Evolutionary conservation across 2,329 filamentous ascomycete genomes (phyloP).

Genomic region (Cytospora piceae): DNA sequence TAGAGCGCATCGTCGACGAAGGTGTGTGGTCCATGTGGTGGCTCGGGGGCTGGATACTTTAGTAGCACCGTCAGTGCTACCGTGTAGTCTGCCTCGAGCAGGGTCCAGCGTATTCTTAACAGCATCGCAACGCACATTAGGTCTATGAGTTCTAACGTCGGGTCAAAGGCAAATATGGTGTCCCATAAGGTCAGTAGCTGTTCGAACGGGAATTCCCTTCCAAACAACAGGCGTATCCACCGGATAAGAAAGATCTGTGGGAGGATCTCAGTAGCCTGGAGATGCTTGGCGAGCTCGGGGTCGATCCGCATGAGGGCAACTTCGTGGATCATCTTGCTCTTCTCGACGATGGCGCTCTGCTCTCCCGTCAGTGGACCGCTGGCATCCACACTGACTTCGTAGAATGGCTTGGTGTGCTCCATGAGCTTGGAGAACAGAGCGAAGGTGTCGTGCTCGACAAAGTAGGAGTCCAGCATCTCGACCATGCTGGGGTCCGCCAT

Average conservation of each 20-base stretch:
- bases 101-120: slow-evolving; percentile 84
- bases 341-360: slow-evolving; percentile 73
- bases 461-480: slow-evolving; percentile 70
- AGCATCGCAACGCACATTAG: slow-evolving; percentile 95
- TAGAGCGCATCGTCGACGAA: slow-evolving; percentile 87
- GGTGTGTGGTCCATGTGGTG: slow-evolving; percentile 69
- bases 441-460: slow-evolving; percentile 89
- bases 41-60: slow-evolving; percentile 73
- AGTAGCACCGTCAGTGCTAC: slow-evolving; percentile 79
- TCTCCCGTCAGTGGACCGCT: slow-evolving; percentile 41
- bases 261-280: slow-evolving; percentile 84
- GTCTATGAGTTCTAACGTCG: slow-evolving; percentile 79
- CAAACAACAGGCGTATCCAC: slow-evolving; percentile 92
- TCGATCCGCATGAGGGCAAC: slow-evolving; percentile 77
- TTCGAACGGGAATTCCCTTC: slow-evolving; percentile 88
- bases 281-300: slow-evolving; percentile 78
- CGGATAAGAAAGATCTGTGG: slow-evolving; percentile 96
- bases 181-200: slow-evolving; percentile 89
- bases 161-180: slow-evolving; percentile 83
- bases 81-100: slow-evolving; percentile 87
- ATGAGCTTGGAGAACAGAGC: slow-evolving; percentile 84
- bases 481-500: slow-evolving; percentile 58
- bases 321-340: slow-evolving; percentile 87
- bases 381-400: slow-evolving; percentile 64
- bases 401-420: slow-evolving; percentile 84